These are phyloP conservation scores for Apiotrichum brassicae DNA, from an alignment of 1,284 basidiomycete species.

Conservation along the genomic window DNA sequence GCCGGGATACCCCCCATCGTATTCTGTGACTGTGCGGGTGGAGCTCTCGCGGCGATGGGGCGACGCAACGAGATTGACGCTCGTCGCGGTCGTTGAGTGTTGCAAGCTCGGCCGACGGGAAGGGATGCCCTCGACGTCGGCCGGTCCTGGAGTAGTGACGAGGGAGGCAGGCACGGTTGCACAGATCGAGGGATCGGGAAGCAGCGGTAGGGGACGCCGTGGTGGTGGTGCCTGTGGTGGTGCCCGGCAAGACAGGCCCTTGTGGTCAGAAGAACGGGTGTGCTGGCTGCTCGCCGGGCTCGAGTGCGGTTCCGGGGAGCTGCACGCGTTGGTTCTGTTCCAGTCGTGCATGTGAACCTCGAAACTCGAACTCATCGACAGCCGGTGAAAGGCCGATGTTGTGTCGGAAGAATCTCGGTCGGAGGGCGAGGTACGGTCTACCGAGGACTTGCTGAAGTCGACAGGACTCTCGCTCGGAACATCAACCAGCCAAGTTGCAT, in stretches of 20 bases:
- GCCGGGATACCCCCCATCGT: too few relatives aligned
- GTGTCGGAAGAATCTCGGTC: too few relatives aligned
- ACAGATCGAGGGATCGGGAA: neutral
- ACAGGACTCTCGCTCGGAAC: too few relatives aligned
- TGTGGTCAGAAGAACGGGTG: neutral
- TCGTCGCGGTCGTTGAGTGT: too few relatives aligned
- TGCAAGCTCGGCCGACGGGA: too few relatives aligned
- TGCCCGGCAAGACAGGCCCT: neutral
- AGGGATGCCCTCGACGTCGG: too few relatives aligned
- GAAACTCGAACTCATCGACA: neutral
- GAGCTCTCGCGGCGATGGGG: neutral
- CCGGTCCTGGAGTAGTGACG: too few relatives aligned
- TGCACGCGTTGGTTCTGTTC: neutral
- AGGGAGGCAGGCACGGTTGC: neutral
- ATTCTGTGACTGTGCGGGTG: neutral
- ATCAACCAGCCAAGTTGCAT: too few relatives aligned
- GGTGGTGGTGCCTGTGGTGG: neutral
- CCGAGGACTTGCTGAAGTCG: too few relatives aligned
- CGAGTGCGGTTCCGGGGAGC: neutral
- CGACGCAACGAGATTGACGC: neutral
- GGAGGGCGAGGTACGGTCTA: too few relatives aligned
- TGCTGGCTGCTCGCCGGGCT: neutral
- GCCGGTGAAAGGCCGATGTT: too few relatives aligned
- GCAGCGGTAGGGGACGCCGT: neutral
- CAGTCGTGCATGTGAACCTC: neutral